Evolutionary conservation across 441 rosid species (phyloP), one percentile per base, ranked within the genome.

Genomic region (Erodium moschatum): DNA sequence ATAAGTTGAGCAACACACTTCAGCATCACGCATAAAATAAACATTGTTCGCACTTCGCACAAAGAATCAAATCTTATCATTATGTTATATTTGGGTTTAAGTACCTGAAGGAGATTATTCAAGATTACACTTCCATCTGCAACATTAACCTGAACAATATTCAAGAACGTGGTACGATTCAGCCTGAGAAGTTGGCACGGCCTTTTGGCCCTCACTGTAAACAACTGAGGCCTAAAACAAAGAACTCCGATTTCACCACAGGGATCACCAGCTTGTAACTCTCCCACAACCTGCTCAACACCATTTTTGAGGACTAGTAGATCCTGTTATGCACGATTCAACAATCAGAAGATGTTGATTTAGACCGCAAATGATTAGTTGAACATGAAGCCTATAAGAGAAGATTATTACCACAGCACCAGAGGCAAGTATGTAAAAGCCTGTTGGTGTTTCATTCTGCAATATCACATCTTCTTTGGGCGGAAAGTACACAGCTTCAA

Each of bases 401-500:
- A 56, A 9, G 31, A 19, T 16, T 19, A 81, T 75, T 84, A 92
- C 98, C 84, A 82, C 86, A 72, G 90, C 79, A 67, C 98, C 98
- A 44, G 89, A 85, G 65, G 87, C 93, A 75, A 92, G 74, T 60
- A 92, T 81, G 73, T 92, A 92, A 78, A 92, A 73, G 67, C 90
- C 97, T 63, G 97, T 86, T 15, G 97, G 98, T 16, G 90, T 91
- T 85, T 92, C 98, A 64, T 92, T 90, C 80, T 92, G 96, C 76
- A 90, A 80, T 74, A 92, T 90, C 65, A 92, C 90, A 70, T 92
- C 96, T 85, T 92, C 98, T 80, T 77, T 85, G 1, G 98, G 98
- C 71, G 98, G 91, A 73, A 84, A 92, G 76, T 92, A 92, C 77
- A 90, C 98, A 0, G 96, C 87, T 65, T 90, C 90, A 97, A 88